These are phyloP conservation scores for Pichia sp. DNA, from an alignment of 1,139 yeast species.

Conservation along the genomic window DNA sequence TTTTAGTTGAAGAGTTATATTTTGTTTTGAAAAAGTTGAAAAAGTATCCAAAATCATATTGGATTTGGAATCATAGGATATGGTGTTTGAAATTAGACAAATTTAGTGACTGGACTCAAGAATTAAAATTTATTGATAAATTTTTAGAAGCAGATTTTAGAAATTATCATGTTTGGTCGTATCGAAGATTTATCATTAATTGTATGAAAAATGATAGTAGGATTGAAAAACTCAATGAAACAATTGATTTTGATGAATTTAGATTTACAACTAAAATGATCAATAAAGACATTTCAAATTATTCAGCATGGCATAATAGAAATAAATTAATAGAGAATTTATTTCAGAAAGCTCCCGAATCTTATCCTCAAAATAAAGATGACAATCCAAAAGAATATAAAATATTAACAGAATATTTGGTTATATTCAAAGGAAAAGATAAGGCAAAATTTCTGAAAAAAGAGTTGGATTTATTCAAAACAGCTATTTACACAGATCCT, in stretches of 20 bases:
- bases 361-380: constrained; percentile 27
- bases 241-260: constrained; percentile 46
- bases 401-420: constrained; percentile 23
- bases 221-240: constrained; percentile 16
- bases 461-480: constrained; percentile 66
- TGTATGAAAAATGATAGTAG: constrained; percentile 32
- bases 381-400: constrained; percentile 12
- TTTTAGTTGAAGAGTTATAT: constrained; percentile 54
- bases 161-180: constrained; percentile 95
- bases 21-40: constrained; percentile 56
- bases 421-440: constrained; percentile 15
- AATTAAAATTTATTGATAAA: constrained; percentile 61
- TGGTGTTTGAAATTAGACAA: constrained; percentile 67
- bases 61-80: constrained; percentile 92
- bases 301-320: constrained; percentile 94
- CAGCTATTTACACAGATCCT: constrained; percentile 88
- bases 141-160: constrained; percentile 69
- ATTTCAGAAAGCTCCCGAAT: constrained; percentile 28
- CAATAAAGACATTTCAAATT: constrained; percentile 79
- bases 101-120: constrained; percentile 56
- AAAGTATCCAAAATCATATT: constrained; percentile 78
- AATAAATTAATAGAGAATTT: constrained; percentile 59
- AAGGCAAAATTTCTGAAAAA: constrained; percentile 36
- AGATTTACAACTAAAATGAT: constrained; percentile 73
- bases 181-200: constrained; percentile 65